Evolutionary conservation across 495 filamentous ascomycete species (phyloP), one percentile per base, ranked within the genome.

Genomic region (Apodospora peruviana): DNA sequence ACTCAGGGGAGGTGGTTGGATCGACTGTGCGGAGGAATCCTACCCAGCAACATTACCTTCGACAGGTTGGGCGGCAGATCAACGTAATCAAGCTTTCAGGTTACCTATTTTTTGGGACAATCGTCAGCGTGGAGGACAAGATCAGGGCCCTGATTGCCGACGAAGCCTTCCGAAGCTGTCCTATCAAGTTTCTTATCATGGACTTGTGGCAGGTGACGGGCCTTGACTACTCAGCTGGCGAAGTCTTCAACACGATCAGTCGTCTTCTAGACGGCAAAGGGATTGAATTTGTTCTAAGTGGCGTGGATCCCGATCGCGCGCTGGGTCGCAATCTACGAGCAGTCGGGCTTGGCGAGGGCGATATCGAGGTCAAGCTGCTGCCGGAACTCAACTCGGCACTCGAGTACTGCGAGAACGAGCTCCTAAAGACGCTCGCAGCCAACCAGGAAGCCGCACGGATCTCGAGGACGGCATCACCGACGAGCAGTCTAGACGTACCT

Each of bases 51-150:
- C 79, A 86, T 21, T 98, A 88, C 58, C 70, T 98, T 18, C 82
- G 82, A 42, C 75, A 91, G 53, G 91, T 89, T 37, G 91, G 94
- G 1, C 75, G 77, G 27, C 93, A 98, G 60, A 91, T 90, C 32
- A 81, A 87, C 34, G 81, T 97, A 45, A 86, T 90, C 51, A 97
- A 96, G 65, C 78, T 97, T 21, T 83, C 85, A 11, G 91, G 93
- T 1, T 96, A 89, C 53, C 78, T 97, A 7, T 98, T 97, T 71
- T 98, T 98, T 56, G 93, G 93, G 5, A 96, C 91, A 0, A 96
- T 98, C 45, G 90, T 96, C 23, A 85, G 85, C 25, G 90, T 98
- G 2, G 93, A 98, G 66, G 85, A 86, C 46, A 84, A 85, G 45
- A 88, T 96, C 59, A 79, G 90, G 18, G 79, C 73, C 1, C 68